Conservation (phyloP, 768 basidiomycete genomes). For the Boletus rex-veris region DNA sequence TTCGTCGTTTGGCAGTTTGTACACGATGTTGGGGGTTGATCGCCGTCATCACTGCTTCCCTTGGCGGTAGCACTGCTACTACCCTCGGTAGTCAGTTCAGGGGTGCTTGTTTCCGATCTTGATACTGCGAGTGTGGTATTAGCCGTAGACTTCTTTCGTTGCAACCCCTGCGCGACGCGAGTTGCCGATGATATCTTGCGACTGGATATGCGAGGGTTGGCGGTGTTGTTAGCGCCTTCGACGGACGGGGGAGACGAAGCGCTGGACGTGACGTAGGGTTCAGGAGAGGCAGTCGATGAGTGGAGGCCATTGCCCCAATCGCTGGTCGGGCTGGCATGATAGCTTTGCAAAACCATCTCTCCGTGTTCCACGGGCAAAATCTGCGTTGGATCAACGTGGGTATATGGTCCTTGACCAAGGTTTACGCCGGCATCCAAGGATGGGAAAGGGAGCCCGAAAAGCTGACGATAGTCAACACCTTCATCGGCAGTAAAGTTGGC, state of each 20-base stretch:
- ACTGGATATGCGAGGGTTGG: slow-evolving; percentile 30
- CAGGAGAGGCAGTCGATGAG: slow-evolving; percentile 72
- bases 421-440: slow-evolving; percentile 42
- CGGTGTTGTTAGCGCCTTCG: slow-evolving; percentile 41
- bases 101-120: slow-evolving; percentile 63
- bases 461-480: slow-evolving; percentile 54
- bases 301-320: slow-evolving; percentile 76
- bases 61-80: slow-evolving; percentile 33
- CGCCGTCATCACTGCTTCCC: slow-evolving; percentile 59
- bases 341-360: slow-evolving; percentile 43
- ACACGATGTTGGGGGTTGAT: slow-evolving; percentile 76
- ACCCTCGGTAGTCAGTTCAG: slow-evolving; percentile 46
- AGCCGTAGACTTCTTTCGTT: slow-evolving; percentile 47
- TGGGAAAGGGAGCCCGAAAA: slow-evolving; percentile 66
- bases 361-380: slow-evolving; percentile 52
- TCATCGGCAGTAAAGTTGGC: slow-evolving; percentile 55
- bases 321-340: slow-evolving; percentile 77
- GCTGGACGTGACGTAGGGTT: slow-evolving; percentile 63
- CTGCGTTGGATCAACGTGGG: slow-evolving; percentile 92
- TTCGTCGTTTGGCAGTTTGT: slow-evolving; percentile 96
- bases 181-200: slow-evolving; percentile 69
- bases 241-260: slow-evolving; percentile 72
- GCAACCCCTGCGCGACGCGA: slow-evolving; percentile 54
- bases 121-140: slow-evolving; percentile 27
- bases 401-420: slow-evolving; percentile 52